Base-by-base conservation (phyloP, 169 alveolate genomes). In the Plasmodium ovale region DNA sequence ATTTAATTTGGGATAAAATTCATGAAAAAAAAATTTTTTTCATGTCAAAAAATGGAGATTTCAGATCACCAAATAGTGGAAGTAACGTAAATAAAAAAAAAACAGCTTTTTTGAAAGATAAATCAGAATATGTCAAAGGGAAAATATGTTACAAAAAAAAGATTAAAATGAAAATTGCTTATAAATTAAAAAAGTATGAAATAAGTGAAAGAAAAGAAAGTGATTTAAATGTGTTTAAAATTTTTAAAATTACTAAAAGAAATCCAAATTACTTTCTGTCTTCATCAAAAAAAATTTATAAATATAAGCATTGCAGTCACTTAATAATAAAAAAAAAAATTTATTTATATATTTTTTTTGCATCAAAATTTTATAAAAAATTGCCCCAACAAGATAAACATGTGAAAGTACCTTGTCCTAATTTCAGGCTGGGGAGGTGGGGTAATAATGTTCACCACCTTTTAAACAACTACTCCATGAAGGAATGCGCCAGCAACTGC, bases 241-340 rank as follows among this genome's bases (percentile, higher is more conserved):
- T 7, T 39, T 39, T 27, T 19, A 10, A 60, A 44, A 10, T 35
- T 21, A 54, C n/a, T 54, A 19, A 49, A 33, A 14, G 39, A 62
- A 60, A 39, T 3, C 0, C 21, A n/a, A 54, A 72, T 14, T 16
- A n/a, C 21, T 19, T 49, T 12, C 44, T 47, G 9, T 49, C 53
- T 39, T 25, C n/a, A 70, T 54, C 70, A 27, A 59, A 56, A 72
- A 39, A 25, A 37, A 29, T 1, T 29, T 29, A 21, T 29, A 60
- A 72, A 25, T 44, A 44, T 56, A 56, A 53, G 16, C 27, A 23
- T 35, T 60, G n/a, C 39, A 54, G 10, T n/a, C 29, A 72, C 56
- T 51, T 72, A 19, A 72, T 58, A 12, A 56, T 16, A 54, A 72
- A 72, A 59, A 37, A 72, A 56, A 14, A 27, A 29, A 60, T 7